phyloP scores from a whole-genome alignment of 345 rosid genomes.

The Euphorbia peplus region DNA sequence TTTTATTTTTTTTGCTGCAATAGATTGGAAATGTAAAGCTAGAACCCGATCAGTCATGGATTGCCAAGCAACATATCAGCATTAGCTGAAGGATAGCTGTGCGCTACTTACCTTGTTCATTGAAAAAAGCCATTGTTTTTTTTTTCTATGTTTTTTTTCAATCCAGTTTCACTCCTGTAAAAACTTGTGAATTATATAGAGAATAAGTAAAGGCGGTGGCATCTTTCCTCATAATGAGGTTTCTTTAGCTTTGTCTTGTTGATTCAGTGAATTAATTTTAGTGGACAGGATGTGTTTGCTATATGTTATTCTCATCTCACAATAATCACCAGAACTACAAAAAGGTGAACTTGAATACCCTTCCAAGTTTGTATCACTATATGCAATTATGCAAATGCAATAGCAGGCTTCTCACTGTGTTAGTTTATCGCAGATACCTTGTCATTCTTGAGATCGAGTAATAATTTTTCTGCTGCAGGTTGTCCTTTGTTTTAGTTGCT shows the following conservation, averaged over 20 bases:
- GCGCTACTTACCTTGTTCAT: constrained; percentile 1
- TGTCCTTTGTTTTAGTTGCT: constrained; percentile 38
- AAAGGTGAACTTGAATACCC: too few species aligned
- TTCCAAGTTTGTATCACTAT: constrained; percentile 40
- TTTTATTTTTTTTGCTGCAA: constrained; percentile 19
- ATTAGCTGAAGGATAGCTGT: constrained; percentile 35
- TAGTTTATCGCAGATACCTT: constrained; percentile 49
- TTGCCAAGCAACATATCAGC: constrained; percentile 70
- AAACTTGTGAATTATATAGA: neutral
- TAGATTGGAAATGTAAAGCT: constrained; percentile 80
- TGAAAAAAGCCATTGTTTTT: neutral
- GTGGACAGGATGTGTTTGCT: neutral
- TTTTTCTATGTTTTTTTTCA: neutral
- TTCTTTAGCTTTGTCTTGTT: constrained; percentile 2
- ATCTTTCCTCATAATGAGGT: constrained; percentile 7
- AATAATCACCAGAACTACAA: constrained; percentile 58
- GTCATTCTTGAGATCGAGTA: constrained; percentile 47
- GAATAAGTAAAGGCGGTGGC: constrained; percentile 11
- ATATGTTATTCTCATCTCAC: constrained; percentile 27
- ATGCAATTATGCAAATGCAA: constrained; percentile 63
- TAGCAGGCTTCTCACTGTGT: constrained; percentile 69
- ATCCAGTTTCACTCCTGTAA: constrained; percentile 1
- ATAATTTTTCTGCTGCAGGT: constrained; percentile 37
- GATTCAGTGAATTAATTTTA: neutral
- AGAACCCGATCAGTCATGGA: constrained; percentile 78